Base-by-base conservation (phyloP, 2,329 filamentous ascomycete genomes). In the Plectosphaerella cucumerina region DNA sequence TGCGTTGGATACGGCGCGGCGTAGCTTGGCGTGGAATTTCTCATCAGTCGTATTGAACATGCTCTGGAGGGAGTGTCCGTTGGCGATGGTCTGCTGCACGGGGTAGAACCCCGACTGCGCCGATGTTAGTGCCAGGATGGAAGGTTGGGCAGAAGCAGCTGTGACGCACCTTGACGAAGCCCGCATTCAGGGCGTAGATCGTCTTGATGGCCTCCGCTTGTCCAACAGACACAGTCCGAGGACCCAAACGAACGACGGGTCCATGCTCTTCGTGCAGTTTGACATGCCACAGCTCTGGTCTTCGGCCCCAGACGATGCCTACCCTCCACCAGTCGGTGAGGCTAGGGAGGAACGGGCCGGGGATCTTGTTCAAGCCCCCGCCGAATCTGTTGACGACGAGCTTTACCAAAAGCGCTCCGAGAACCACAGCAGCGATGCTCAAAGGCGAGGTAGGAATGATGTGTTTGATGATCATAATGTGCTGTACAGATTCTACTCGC, bases 181-280 rank as follows among this genome's bases (percentile, higher is more conserved):
- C 87, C 66, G 92, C 92, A 64, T 92, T 92, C 42, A 93, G 68
- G 0, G 89, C 89, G 65, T 94, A 95, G 42, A 94, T 92, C 10
- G 74, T 72, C 68, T 88, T 89, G 58, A 93, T 73, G 0, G 87
- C 87, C 52, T 80, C 80, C 0, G 89, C 87, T 56, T 90, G 80
- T 3, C 85, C 80, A 60, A 94, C 90, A 0, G 86, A 89, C 1
- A 94, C 68, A 0, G 73, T 73, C 55, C 90, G 91, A 1, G 89
- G 89, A 0, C 88, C 89, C 4, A 91, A 69, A 2, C 89, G 78
- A 1, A 94, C 87, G 2, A 93, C 74, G 61, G 87, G 81, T 43
- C 89, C 89, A 69, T 90, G 76, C 59, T 89, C 77, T 14, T 76
- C 75, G 63, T 94, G 89, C 1, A 94, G 73, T 9, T 69, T 74